These are phyloP conservation scores for Fusarium transvaalense DNA, from an alignment of 2,329 filamentous ascomycete genomes.

Conservation along the genomic window DNA sequence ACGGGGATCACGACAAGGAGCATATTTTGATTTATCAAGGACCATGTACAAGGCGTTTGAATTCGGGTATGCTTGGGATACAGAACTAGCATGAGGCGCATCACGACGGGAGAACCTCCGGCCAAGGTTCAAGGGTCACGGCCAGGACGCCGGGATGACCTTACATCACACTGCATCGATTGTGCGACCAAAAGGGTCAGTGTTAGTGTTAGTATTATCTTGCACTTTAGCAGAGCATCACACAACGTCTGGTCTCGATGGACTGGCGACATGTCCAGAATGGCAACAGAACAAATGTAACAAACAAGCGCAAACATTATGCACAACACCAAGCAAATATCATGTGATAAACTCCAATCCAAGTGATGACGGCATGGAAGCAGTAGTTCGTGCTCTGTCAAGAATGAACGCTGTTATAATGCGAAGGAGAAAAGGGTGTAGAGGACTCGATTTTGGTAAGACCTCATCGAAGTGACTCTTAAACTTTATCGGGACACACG, in stretches of 20 bases:
- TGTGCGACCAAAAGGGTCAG: slow-evolving; percentile 16
- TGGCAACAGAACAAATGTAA: slow-evolving; percentile 1
- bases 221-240: slow-evolving; percentile 28
- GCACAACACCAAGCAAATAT: neutral
- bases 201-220: slow-evolving; percentile 22
- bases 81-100: slow-evolving; percentile 37
- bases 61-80: slow-evolving; percentile 34
- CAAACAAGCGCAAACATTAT: slow-evolving; percentile 3
- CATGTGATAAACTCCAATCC: neutral
- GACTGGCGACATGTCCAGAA: neutral
- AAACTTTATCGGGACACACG: slow-evolving; percentile 24
- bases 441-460: slow-evolving; percentile 1
- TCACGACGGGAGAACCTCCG: slow-evolving; percentile 2
- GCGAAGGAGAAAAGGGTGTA: neutral
- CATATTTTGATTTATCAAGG: slow-evolving; percentile 13
- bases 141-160: slow-evolving; percentile 9
- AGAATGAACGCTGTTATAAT: neutral
- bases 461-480: neutral
- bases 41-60: slow-evolving; percentile 16
- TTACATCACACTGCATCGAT: slow-evolving; percentile 4
- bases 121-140: slow-evolving; percentile 4
- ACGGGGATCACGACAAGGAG: slow-evolving; percentile 17
- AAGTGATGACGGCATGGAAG: neutral
- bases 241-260: neutral
- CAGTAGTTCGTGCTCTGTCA: neutral